These are phyloP conservation scores for Leccinum subtestaceum DNA, from an alignment of 768 basidiomycete species.

Conservation along the genomic window DNA sequence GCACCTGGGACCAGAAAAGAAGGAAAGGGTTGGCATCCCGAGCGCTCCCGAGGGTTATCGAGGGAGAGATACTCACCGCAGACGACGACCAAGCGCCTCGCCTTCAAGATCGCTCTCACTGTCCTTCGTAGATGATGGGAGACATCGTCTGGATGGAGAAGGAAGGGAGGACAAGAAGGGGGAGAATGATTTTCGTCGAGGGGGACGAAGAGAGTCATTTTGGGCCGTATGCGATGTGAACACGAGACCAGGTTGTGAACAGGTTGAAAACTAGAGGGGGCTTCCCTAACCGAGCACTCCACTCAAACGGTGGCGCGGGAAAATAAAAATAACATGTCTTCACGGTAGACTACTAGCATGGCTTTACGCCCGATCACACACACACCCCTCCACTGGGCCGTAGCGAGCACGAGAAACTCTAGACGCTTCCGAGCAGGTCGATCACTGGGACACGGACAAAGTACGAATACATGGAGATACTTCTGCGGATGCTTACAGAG, in stretches of 20 bases:
- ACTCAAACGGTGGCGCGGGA: constrained; percentile 30
- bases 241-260: constrained; percentile 18
- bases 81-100: constrained; percentile 80
- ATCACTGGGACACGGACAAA: constrained; percentile 30
- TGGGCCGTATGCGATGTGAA: constrained; percentile 27
- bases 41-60: constrained; percentile 12
- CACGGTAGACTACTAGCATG: constrained; percentile 26
- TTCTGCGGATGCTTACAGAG: constrained; percentile 25
- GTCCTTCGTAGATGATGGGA: constrained; percentile 49
- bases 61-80: constrained; percentile 56
- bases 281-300: constrained; percentile 15
- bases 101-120: constrained; percentile 69
- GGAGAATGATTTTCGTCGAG: constrained; percentile 47
- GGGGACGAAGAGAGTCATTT: constrained; percentile 66
- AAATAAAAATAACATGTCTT: constrained; percentile 25
- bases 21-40: neutral
- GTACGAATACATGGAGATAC: constrained; percentile 32
- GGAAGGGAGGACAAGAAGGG: constrained; percentile 55
- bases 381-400: constrained; percentile 29
- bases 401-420: constrained; percentile 11
- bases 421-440: constrained; percentile 22
- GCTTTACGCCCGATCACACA: neutral
- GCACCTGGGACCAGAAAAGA: constrained; percentile 52
- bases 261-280: constrained; percentile 23
- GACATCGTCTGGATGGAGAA: constrained; percentile 46